Percentiles rank a stretch among this genome's conserved stretches.
Evolutionary conservation across 306 rosid genomes (phyloP).

Genomic region (Lathyrus oleraceus): DNA sequence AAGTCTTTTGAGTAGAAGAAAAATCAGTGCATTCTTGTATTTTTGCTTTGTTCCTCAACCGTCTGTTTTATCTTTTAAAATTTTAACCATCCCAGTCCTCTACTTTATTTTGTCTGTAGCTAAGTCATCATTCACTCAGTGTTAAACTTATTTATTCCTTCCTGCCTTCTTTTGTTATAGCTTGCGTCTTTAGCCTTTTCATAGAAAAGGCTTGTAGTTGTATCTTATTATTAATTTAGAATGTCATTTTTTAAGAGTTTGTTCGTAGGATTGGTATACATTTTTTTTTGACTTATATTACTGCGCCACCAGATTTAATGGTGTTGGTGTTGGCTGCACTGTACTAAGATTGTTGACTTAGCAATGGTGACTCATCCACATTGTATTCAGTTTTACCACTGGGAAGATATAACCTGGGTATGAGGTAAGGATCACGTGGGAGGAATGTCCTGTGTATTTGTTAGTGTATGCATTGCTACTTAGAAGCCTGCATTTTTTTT

Average conservation of each 20-base stretch:
- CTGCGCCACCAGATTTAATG: background rate
- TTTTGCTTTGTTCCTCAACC: background rate
- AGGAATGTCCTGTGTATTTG: background rate
- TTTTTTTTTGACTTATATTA: background rate
- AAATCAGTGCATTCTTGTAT: background rate
- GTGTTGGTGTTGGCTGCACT: background rate
- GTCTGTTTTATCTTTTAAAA: background rate
- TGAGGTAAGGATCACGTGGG: background rate
- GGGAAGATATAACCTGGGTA: slow-evolving; percentile 4
- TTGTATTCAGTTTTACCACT: background rate
- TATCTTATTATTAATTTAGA: background rate
- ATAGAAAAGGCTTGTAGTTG: background rate
- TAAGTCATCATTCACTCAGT: too few relatives aligned
- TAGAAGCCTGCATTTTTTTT: background rate
- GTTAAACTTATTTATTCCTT: too few relatives aligned
- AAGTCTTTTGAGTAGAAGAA: background rate
- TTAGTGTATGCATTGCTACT: background rate
- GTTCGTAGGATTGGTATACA: background rate
- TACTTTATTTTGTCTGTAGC: background rate
- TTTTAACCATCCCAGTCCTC: background rate
- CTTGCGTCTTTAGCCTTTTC: background rate
- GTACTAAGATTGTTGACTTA: background rate
- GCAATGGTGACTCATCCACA: background rate
- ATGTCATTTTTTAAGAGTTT: background rate
- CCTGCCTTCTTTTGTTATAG: background rate